Evolutionary conservation across 305 asterid species (phyloP).

Genomic region (Solanum chacoense): DNA sequence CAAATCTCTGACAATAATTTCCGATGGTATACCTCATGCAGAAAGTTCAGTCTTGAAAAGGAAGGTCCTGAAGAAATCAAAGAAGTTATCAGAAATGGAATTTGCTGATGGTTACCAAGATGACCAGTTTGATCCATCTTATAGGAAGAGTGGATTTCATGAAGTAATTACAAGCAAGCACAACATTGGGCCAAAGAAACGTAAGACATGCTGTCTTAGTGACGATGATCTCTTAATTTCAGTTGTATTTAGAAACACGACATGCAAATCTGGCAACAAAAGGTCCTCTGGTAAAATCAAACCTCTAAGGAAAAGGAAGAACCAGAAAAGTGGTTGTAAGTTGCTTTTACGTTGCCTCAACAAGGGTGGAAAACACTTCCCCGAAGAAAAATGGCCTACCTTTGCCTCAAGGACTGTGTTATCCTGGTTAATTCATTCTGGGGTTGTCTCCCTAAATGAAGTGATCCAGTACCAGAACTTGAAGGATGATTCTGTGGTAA

Average conservation of each 20-base stretch:
- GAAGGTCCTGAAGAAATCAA: constrained; percentile 52
- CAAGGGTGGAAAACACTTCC: constrained; percentile 50
- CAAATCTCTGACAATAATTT: background rate
- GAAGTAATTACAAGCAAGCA: background rate
- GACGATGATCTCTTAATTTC: constrained; percentile 83
- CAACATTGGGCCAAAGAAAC: constrained; percentile 27
- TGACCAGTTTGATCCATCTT: constrained; percentile 6
- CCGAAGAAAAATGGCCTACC: constrained; percentile 70
- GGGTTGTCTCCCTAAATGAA: constrained; percentile 52
- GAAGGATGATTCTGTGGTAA: constrained; percentile 45
- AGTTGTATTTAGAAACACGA: constrained; percentile 50
- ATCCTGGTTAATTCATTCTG: constrained; percentile 78
- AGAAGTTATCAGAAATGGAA: constrained; percentile 57
- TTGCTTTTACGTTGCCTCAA: constrained; percentile 60
- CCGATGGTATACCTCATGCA: background rate
- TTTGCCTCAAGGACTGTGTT: constrained; percentile 61
- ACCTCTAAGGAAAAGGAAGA: constrained; percentile 50
- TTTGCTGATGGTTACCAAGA: constrained; percentile 18
- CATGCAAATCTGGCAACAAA: constrained; percentile 32
- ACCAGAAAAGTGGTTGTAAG: constrained; percentile 71
- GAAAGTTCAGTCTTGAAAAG: constrained; percentile 6
- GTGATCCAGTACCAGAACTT: constrained; percentile 59
- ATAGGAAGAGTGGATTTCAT: background rate
- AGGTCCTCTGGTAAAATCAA: constrained; percentile 40
- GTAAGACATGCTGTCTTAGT: constrained; percentile 32